Percentiles rank a stretch among this genome's conserved stretches.
phyloP scores from a whole-genome alignment of 139 green algal genomes.

The Asterochloris sp. region DNA sequence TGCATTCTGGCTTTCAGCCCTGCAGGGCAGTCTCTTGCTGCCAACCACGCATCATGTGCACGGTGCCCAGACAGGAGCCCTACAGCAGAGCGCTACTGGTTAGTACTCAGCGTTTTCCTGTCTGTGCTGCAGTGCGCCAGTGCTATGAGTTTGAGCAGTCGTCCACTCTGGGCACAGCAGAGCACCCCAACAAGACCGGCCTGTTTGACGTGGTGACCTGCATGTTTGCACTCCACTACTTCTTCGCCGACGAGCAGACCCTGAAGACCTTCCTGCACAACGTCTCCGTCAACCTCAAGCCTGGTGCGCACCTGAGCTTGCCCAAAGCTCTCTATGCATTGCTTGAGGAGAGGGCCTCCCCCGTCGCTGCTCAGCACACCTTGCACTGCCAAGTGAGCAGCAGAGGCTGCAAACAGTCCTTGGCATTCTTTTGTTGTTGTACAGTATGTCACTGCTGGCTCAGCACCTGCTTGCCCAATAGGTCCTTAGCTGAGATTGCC shows the following conservation, averaged over 20 bases:
- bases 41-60: no score
- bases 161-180: no score
- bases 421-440: background rate
- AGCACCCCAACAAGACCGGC: no score
- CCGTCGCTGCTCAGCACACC: background rate
- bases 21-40: no score
- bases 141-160: no score
- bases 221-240: constrained; percentile 97
- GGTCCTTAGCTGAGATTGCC: no score
- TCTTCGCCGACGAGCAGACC: constrained; percentile 68
- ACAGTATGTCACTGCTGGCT: background rate
- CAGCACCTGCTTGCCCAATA: background rate
- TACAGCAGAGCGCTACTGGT: no score
- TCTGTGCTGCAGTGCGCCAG: no score
- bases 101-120: no score
- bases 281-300: constrained; percentile 75
- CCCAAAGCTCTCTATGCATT: background rate
- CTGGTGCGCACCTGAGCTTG: constrained; percentile 36
- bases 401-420: background rate
- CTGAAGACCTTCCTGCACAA: constrained; percentile 76
- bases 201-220: constrained; percentile 79
- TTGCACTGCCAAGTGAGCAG: background rate
- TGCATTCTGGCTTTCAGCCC: no score
- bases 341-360: background rate
- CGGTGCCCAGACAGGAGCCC: no score